Base-by-base conservation (phyloP, 208 protist genomes). In the Leptomonas seymouri region DNA sequence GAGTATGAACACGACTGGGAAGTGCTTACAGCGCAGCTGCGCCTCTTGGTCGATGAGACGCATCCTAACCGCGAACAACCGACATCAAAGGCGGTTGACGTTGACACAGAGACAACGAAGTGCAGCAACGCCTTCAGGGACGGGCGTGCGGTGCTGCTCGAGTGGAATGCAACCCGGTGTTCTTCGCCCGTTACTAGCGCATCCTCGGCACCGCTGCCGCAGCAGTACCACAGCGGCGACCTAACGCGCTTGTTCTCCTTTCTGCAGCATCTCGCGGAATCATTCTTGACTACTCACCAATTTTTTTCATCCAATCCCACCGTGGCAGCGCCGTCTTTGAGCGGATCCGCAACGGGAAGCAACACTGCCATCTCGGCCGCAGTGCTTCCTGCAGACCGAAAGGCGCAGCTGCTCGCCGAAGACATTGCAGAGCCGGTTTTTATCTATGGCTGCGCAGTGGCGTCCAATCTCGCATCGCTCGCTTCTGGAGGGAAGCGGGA, bases 381-480 rank as follows among this genome's bases (percentile, higher is more conserved):
- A 57, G 51, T n/a, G 23, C 12, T 23, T 15, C 42, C 39, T 34
- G 34, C 34, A 21, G 67, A 36, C 31, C 36, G 25, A 9, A 45
- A 71, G 34, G 44, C 34, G n/a, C 55, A 69, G 55, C 48, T 64
- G 14, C 56, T 51, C 1, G 14, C 49, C 15, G 57, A 70, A 28
- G 71, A 67, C 30, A 18, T 45, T 18, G 25, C 61, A n/a, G 63
- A 59, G 71, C 57, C 56, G 8, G 46, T 66, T 16, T n/a, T 84
- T 1, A 20, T 83, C 15, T 76, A 82, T 61, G 67, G 76, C 25
- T 53, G 44, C 50, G 60, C 78, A 0, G 41, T 89, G 16, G 34
- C 76, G 23, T 71, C 67, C 14, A 86, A 84, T 49, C 50, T 84
- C 28, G 59, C 59, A 2, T 65, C 74, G 8, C 57, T 51, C 2